phyloP scores from a whole-genome alignment of 352 stramenopile species.

The Labyrinthula sp. region DNA sequence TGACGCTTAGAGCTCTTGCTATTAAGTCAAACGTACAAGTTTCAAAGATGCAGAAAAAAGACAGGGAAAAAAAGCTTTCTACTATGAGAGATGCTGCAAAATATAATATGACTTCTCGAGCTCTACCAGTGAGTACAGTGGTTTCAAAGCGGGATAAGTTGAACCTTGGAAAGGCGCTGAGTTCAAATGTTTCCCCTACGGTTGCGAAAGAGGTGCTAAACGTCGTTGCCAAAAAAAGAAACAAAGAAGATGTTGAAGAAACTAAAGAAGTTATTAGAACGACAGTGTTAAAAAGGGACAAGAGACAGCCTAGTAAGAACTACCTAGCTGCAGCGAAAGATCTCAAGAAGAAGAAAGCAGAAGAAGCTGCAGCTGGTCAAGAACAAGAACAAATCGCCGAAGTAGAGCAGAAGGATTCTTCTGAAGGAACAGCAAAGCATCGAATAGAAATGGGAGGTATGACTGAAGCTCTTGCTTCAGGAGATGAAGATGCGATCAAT shows the following conservation, averaged over 20 bases:
- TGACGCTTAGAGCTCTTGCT: constrained; percentile 17
- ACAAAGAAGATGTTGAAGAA: too few relatives aligned
- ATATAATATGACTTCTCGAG: constrained; percentile 28
- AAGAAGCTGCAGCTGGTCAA: background rate
- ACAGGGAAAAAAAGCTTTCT: background rate
- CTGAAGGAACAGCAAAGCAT: constrained; percentile 4
- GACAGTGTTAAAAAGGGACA: too few relatives aligned
- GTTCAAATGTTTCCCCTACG: constrained; percentile 3
- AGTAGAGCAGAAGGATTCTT: background rate
- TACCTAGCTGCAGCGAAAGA: too few relatives aligned
- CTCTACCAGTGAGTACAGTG: too few relatives aligned
- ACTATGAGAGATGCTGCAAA: constrained; percentile 9
- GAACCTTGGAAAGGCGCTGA: constrained; percentile 12
- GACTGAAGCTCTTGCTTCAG: constrained; percentile 7
- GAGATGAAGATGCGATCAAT: constrained; percentile 17
- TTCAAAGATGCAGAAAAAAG: constrained; percentile 1
- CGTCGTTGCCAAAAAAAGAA: background rate
- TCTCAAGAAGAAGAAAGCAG: background rate
- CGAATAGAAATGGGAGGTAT: constrained; percentile 17
- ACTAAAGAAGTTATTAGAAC: too few relatives aligned
- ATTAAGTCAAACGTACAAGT: constrained; percentile 18
- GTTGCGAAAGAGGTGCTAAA: constrained; percentile 11
- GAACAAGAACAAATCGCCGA: too few relatives aligned
- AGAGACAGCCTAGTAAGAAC: too few relatives aligned
- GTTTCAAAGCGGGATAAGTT: constrained; percentile 17